Evolutionary conservation across 2,329 filamentous ascomycete species (phyloP).

Genomic region (Aspergillus ustus): DNA sequence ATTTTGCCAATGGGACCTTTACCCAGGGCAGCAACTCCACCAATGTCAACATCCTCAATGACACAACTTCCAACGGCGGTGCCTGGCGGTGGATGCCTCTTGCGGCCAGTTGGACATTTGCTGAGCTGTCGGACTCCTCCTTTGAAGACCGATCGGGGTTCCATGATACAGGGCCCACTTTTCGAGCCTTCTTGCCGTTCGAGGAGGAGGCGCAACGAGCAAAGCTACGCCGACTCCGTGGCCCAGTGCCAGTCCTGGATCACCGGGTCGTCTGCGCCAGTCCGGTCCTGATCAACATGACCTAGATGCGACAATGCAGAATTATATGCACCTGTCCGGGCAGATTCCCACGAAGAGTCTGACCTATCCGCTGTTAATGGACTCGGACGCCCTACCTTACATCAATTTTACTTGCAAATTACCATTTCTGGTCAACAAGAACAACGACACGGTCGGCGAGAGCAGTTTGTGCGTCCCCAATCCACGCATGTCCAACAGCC

Average conservation of each 20-base stretch:
- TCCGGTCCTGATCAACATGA: not conserved
- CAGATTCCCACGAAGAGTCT: not conserved
- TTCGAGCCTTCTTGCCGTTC: not conserved
- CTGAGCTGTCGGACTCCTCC: not conserved
- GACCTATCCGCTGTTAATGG: not conserved
- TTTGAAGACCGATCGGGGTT: not conserved
- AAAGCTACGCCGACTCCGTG: not conserved
- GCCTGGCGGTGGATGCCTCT: not conserved
- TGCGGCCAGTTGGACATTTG: conserved; percentile 3
- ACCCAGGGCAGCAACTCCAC: not conserved
- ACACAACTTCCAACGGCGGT: not conserved
- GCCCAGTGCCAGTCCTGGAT: not conserved
- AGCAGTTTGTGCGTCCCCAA: too few species aligned
- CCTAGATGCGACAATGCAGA: not conserved
- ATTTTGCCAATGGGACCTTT: not conserved
- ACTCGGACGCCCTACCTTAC: too few species aligned
- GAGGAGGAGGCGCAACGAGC: not conserved
- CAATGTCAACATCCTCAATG: not conserved
- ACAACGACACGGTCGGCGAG: too few species aligned
- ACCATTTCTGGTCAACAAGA: too few species aligned
- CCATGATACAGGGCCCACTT: conserved; percentile 6
- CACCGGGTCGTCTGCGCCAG: not conserved
- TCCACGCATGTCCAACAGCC: too few species aligned
- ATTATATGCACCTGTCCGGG: not conserved
- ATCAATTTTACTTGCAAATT: too few species aligned